Base-by-base conservation (phyloP, 441 rosid species). In the Breynia disticha region DNA sequence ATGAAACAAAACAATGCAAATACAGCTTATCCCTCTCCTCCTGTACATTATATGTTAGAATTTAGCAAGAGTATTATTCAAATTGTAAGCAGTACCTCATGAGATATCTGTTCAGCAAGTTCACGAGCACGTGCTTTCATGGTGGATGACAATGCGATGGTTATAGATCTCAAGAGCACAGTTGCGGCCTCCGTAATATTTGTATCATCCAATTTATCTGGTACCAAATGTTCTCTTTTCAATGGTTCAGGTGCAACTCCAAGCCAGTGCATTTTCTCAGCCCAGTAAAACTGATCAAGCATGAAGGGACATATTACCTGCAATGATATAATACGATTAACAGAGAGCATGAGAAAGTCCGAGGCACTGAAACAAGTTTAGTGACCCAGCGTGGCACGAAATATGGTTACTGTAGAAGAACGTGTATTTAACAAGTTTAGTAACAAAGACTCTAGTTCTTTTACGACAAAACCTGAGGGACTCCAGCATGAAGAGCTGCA, bases 221-320 rank as follows among this genome's bases (percentile, higher is more conserved):
- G 77, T 48, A 76, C 64, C 54, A 87, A 62, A 60, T 81, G 72
- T 60, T 64, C 70, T 49, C 88, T 75, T 72, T 75, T 71, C 63
- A 87, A 65, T 57, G 95, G 93, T 61, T 81, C 87, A 5, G 90
- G 81, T n/a, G 85, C 82, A 67, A 90, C 93, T 58, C 95, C 96
- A 57, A 90, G 91, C 95, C 96, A 90, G 42, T 61, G 64, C 96
- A 90, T 87, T 68, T 80, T 81, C 66, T 87, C 95, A 47, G 95
- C 96, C 96, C 97, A 87, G 63, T 90, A 90, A 71, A 90, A 90
- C 67, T 90, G 96, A 65, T 90, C 96, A 69, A 87, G 46, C 78
- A 90, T 63, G 79, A 87, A 90, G 11, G 97, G 95, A 64, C 96
- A 83, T 49, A 90, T 21, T 53, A 87, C 85, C 98, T 90, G 80